Evolutionary conservation across 805 yeast species (phyloP).

Genomic region (Wickerhamiella occidentalis): DNA sequence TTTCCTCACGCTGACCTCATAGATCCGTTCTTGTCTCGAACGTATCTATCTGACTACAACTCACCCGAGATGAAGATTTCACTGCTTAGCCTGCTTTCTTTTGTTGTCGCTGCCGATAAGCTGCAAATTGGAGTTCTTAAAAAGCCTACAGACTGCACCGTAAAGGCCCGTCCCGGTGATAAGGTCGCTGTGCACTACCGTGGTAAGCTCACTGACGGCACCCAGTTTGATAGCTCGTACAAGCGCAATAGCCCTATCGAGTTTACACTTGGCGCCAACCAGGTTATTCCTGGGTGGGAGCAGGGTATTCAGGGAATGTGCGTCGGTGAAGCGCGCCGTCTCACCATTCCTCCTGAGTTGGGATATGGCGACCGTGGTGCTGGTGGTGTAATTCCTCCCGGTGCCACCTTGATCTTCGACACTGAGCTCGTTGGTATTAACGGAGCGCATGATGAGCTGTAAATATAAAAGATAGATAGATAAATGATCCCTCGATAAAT

Average conservation of each 20-base stretch:
- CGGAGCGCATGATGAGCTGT: constrained; percentile 21
- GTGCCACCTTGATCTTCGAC: constrained; percentile 56
- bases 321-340: constrained; percentile 70
- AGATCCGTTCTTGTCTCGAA: no score
- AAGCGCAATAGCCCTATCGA: constrained; percentile 52
- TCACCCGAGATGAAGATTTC: not conserved
- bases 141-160: constrained; percentile 42
- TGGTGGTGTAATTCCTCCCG: constrained; percentile 61
- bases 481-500: no score
- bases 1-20: no score
- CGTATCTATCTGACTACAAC: not conserved
- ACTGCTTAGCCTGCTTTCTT: not conserved
- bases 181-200: constrained; percentile 62
- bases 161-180: constrained; percentile 55
- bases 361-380: constrained; percentile 67
- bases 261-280: constrained; percentile 65
- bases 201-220: constrained; percentile 56
- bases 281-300: constrained; percentile 86
- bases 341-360: constrained; percentile 64
- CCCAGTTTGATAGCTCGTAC: constrained; percentile 63
- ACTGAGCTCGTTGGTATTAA: constrained; percentile 52
- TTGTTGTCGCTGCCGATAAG: constrained; percentile 16
- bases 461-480: not conserved
- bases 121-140: constrained; percentile 32
- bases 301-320: constrained; percentile 75